phyloP scores from a whole-genome alignment of 306 rosid species.

The Psophocarpus tetragonolobus region DNA sequence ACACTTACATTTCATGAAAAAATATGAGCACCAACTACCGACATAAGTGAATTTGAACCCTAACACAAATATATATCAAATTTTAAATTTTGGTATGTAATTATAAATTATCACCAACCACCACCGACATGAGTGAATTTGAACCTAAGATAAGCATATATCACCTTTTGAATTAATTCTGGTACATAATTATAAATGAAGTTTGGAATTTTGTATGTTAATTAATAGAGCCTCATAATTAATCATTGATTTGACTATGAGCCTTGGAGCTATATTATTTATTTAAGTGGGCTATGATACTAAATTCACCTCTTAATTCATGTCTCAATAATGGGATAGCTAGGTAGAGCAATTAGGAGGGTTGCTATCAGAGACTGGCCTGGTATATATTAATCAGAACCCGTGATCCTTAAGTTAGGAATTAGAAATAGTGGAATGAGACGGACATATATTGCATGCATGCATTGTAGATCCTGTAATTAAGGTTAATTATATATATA shows the following conservation, averaged over 20 bases:
- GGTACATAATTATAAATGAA: neutral
- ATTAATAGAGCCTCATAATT: neutral
- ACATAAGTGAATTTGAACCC: neutral
- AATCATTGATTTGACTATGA: neutral
- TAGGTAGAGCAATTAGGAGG: neutral
- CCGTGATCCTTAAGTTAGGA: conserved; percentile 45
- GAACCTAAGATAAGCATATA: neutral
- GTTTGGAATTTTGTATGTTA: neutral
- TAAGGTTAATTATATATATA: neutral
- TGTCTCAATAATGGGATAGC: conserved; percentile 31
- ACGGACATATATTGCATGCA: conserved; percentile 8
- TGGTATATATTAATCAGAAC: conserved; percentile 23
- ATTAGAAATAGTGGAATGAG: neutral
- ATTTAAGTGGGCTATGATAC: neutral
- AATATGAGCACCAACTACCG: neutral
- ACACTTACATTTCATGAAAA: too few species aligned
- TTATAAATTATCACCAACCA: neutral
- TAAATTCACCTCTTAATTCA: neutral
- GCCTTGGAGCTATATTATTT: neutral
- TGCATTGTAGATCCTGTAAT: neutral
- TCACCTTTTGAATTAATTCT: too few species aligned
- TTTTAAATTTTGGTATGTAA: too few species aligned
- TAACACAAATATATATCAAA: too few species aligned
- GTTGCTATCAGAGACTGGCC: conserved; percentile 22
- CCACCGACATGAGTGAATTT: neutral